phyloP scores from a whole-genome alignment of 108 stramenopile genomes.

The Bacterosira constricta region DNA sequence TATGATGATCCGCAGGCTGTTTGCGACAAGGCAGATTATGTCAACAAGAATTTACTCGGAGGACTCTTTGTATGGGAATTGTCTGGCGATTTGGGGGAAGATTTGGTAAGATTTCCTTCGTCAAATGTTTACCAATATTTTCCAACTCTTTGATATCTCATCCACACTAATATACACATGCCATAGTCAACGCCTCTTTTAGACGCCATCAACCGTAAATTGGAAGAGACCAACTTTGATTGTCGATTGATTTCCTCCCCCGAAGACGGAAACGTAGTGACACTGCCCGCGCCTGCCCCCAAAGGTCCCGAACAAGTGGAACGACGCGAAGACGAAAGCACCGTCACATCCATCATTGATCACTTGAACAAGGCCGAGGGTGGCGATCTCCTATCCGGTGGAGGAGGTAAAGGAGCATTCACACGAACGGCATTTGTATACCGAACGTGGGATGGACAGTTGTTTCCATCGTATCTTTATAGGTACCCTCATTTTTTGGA shows the following conservation, averaged over 20 bases:
- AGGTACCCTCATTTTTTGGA: constrained; percentile 40
- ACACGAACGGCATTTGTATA: constrained; percentile 21
- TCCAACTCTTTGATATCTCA: too few species aligned
- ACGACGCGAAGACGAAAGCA: constrained; percentile 9
- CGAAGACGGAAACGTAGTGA: constrained; percentile 34
- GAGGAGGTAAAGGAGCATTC: constrained; percentile 23
- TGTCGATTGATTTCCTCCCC: constrained; percentile 22
- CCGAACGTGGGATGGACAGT: constrained; percentile 34
- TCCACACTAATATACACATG: too few species aligned
- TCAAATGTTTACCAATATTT: background rate
- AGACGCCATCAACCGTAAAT: constrained; percentile 43
- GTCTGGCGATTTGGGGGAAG: constrained; percentile 16
- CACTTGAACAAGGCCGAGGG: constrained; percentile 31
- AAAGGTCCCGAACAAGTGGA: constrained; percentile 33
- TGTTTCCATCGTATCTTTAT: constrained; percentile 41
- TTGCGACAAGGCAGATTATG: constrained; percentile 48
- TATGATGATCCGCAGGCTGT: constrained; percentile 48
- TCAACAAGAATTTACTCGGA: constrained; percentile 35
- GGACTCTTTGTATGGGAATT: constrained; percentile 49
- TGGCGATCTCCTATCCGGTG: constrained; percentile 26
- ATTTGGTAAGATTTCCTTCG: background rate
- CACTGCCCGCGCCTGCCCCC: constrained; percentile 34
- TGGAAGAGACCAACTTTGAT: constrained; percentile 49
- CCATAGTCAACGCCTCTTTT: constrained; percentile 26
- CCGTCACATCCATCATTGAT: constrained; percentile 23